Evolutionary conservation across 2,329 filamentous ascomycete species (phyloP), one percentile per base, ranked within the genome.

Genomic region (Onygena corvina): DNA sequence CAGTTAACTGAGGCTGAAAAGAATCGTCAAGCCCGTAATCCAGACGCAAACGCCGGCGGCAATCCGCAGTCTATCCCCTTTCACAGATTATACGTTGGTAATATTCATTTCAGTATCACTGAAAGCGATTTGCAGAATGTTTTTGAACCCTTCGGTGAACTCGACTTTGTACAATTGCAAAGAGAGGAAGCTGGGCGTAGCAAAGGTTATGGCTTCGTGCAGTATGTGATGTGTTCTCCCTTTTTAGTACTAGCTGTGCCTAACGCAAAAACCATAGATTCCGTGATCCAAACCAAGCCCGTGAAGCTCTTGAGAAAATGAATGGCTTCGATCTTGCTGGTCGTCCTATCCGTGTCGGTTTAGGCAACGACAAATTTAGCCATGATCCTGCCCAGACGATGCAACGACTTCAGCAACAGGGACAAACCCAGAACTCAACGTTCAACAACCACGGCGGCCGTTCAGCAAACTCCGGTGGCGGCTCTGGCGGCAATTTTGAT

Each of bases 321-420:
- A 98, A 98, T 70, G 89, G 90, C 56, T 98, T 96, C 72, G 92
- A 96, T 71, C 81, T 98, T 59, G 92, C 92, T 61, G 89, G 89
- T 69, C 89, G 92, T 66, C 88, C 89, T 56, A 96, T 98, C 67
- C 88, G 92, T 65, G 93, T 98, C 68, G 92, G 92, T 69, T 86
- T 98, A 73, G 92, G 92, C 71, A 98, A 95, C 74, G 92, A 98
- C 85, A 96, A 96, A 80, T 96, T 96, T 72, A 96, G 89, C 70
- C 85, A 89, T 63, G 92, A 96, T 73, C 92, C 88, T 70, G 94
- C 87, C 69, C 36, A 44, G 79, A 94, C 65, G 27, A 74, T 94
- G 64, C 87, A 93, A 73, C 87, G 87, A 71, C 93, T 94, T 74
- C 84, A 87, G 67, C 83, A 84, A 64, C 83, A 85, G 68, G 81